phyloP scores from a whole-genome alignment of 805 yeast species.

The Clavispora vitiphila region DNA sequence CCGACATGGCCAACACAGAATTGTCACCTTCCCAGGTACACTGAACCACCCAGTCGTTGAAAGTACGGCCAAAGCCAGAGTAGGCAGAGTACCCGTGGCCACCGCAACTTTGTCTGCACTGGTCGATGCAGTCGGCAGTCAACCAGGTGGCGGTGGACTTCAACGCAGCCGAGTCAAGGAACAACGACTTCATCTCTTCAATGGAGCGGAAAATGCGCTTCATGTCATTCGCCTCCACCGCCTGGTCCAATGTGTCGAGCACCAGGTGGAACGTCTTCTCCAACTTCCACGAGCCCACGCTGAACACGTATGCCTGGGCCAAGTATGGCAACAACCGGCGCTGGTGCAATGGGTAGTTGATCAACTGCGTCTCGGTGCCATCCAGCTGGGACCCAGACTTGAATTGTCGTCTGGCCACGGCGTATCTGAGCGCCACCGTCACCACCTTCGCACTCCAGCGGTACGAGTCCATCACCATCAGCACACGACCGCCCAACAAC shows the following conservation, averaged over 20 bases:
- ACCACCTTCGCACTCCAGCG: constrained; percentile 15
- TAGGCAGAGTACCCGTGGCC: constrained; percentile 20
- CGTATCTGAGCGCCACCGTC: constrained; percentile 18
- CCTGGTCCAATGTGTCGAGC: constrained; percentile 14
- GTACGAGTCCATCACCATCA: constrained; percentile 20
- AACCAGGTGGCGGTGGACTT: constrained; percentile 19
- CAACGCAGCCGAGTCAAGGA: constrained; percentile 17
- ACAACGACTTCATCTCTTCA: constrained; percentile 13
- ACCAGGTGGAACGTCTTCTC: constrained; percentile 8
- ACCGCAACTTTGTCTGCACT: constrained; percentile 18
- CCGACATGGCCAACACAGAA: constrained; percentile 19
- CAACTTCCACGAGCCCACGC: constrained; percentile 16
- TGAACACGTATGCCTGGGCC: constrained; percentile 18
- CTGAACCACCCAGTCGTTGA: constrained; percentile 20
- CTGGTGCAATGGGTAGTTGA: constrained; percentile 20
- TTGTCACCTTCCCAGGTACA: constrained; percentile 22
- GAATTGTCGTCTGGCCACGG: constrained; percentile 19
- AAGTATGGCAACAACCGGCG: constrained; percentile 16
- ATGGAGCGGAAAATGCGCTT: constrained; percentile 8
- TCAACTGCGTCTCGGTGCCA: constrained; percentile 18
- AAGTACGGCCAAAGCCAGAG: constrained; percentile 17
- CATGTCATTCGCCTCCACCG: constrained; percentile 13
- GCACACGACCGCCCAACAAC: constrained; percentile 17
- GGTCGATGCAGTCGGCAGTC: constrained; percentile 19
- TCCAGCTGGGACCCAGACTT: constrained; percentile 18